Base-by-base conservation (phyloP, 169 alveolate species). In the Plasmodium billcollinsi region DNA sequence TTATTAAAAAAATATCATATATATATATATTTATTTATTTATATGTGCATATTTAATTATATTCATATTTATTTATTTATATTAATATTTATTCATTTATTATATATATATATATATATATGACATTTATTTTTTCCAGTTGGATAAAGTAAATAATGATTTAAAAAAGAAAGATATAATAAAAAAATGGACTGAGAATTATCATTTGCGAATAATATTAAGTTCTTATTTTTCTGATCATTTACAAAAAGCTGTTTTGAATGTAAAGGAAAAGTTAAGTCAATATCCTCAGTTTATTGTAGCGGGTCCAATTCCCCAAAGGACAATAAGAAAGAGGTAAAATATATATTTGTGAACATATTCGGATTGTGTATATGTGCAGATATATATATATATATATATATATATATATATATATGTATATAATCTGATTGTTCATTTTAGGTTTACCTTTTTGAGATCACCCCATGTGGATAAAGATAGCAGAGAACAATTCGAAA, bases 391-490 rank as follows among this genome's bases (percentile, higher is more conserved):
- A 47, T 14, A 54, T 54, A 7, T 54, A 45, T 14, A 47, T 14
- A 45, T 50, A 8, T 14, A 12, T 21, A 65, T 61, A 33, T 43
- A 15, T 47, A 61, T 2, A 6, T 18, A 14, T 24, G 1, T 20
- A 20, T 45, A 15, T 39, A 26, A 11, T 43, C 11, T 26, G 21
- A 14, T 52, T 18, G 21, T 14, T 12, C 18, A 43, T 15, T 29
- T 26, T 73, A 80, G 90, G 45, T 80, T 80, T 62, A 80, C 90
- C 8, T 80, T 80, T 49, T 24, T 80, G 63, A 69, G 90, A 56
- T 80, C 90, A 0, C 90, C 90, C 6, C 90, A 80, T 54, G 90
- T 80, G 15, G 90, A 80, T 43, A 80, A 80, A 63, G 90, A 80
- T 73, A 80, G 90, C 29, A 80, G 90, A 52, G 90, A 80, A 62